These are phyloP conservation scores for Withania somnifera DNA, from an alignment of 305 asterid genomes.

Conservation along the genomic window DNA sequence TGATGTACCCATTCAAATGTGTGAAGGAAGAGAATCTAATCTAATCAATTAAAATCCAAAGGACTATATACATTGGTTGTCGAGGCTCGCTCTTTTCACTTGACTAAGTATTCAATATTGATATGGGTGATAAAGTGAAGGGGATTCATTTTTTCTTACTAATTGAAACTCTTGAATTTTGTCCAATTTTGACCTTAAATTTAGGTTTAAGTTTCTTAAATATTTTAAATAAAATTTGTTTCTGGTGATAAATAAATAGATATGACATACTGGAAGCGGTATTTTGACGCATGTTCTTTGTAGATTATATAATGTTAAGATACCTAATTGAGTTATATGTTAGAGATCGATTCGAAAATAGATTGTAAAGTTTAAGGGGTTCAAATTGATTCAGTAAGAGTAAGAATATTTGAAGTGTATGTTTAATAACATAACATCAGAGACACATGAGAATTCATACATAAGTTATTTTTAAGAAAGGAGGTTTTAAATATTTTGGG, in stretches of 20 bases:
- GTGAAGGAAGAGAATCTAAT: slow-evolving; percentile 50
- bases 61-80: slow-evolving; percentile 21
- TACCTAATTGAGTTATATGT: not conserved
- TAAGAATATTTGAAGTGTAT: not conserved
- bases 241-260: no score
- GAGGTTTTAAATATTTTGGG: not conserved
- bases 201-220: no score
- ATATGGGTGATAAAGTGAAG: no score
- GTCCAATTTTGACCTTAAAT: no score
- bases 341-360: not conserved
- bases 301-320: not conserved
- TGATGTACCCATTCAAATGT: slow-evolving; percentile 24
- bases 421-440: not conserved
- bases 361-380: not conserved
- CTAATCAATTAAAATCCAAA: slow-evolving; percentile 38
- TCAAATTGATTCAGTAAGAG: not conserved
- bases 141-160: no score
- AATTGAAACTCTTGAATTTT: no score
- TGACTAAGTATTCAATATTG: no score
- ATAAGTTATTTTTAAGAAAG: not conserved
- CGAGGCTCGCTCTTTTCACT: slow-evolving; percentile 25
- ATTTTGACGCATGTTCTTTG: not conserved
- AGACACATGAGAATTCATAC: not conserved
- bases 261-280: not conserved
- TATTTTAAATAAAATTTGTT: no score